Base-by-base conservation (phyloP, 2,329 filamentous ascomycete species). In the Pyricularia grisea region DNA sequence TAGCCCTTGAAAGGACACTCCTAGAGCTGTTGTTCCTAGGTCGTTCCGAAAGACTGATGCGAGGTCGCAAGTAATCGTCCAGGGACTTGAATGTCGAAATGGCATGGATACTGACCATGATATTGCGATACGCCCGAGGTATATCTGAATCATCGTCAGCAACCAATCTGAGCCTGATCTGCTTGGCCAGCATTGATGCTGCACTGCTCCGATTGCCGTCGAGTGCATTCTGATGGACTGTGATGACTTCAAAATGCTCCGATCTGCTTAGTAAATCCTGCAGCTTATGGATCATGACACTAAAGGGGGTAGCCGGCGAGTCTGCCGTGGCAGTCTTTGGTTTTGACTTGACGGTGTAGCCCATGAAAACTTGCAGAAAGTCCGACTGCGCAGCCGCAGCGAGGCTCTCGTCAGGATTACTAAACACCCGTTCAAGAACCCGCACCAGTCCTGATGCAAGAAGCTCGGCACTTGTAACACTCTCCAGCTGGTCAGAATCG, bases 81-180 rank as follows among this genome's bases (percentile, higher is more conserved):
- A 99, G 82, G 0, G 94, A 92, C 78, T 97, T 98, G 82, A 99
- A 98, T 0, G 94, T 98, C 2, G 95, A 94, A 75, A 99, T 98
- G 20, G 95, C 95, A 77, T 99, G 95, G 69, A 99, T 99, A 0
- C 93, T 97, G 0, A 99, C 95, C 91, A 97, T 97, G 72, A 99
- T 96, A 73, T 94, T 97, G 27, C 92, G 88, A 76, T 97, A 98
- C 0, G 90, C 85, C 50, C 89, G 86, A 23, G 95, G 95, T 70
- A 99, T 95, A 66, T 95, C 92, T 0, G 93, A 94, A 65, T 94
- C 90, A 1, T 96, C 94, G 73, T 97, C 94, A 1, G 95, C 94
- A 55, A 94, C 87, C 42, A 99, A 84, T 74, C 93, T 94, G 64
- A 99, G 85, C 42, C 94, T 88, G 42, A 99, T 90, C 76, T 99